Conservation (phyloP, 148 eudicot genomes). For the Vaccinium macrocarpon region DNA sequence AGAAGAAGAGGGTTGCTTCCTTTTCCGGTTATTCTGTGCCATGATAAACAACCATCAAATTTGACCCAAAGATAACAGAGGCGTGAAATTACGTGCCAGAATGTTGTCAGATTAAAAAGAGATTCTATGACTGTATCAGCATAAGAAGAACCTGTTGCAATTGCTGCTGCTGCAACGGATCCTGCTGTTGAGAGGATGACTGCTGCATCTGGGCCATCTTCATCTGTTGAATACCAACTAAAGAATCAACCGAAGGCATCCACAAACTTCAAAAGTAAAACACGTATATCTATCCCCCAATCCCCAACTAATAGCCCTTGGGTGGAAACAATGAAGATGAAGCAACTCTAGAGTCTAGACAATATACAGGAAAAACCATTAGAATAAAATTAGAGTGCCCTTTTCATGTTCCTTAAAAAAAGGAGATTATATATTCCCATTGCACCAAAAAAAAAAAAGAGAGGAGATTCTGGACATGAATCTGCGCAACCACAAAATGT, state of each 20-base stretch:
- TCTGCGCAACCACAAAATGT: neutral
- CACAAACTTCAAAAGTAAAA: slow-evolving; percentile 1
- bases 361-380: neutral
- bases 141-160: slow-evolving; percentile 63
- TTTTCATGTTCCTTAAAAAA: too few species aligned
- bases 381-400: neutral
- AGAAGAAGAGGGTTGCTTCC: slow-evolving; percentile 93
- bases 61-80: neutral
- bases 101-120: neutral
- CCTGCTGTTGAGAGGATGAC: slow-evolving; percentile 88
- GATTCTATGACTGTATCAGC: neutral
- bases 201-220: slow-evolving; percentile 90
- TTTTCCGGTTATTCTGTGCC: slow-evolving; percentile 71
- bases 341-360: slow-evolving; percentile 10
- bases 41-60: neutral
- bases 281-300: neutral
- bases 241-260: slow-evolving; percentile 17
- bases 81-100: neutral
- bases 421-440: neutral
- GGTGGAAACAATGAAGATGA: neutral
- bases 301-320: neutral
- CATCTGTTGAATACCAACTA: slow-evolving; percentile 47
- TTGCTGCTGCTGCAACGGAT: slow-evolving; percentile 90
- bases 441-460: too few species aligned
- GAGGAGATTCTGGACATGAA: neutral